Conservation (phyloP, 2,329 filamentous ascomycete genomes). For the Penicillium olsonii region DNA sequence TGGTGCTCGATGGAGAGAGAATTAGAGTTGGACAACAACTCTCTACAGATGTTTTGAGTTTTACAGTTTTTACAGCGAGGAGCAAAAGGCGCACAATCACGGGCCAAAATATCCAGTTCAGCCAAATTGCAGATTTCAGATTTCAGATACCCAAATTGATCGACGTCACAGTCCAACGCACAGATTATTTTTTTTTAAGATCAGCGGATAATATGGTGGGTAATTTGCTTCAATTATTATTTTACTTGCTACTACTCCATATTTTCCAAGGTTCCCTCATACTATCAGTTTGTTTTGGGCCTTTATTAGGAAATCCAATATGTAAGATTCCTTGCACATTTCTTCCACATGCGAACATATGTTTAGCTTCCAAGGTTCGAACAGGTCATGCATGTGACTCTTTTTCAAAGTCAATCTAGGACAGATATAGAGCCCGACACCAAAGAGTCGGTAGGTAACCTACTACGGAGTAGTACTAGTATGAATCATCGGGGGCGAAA, state of each 20-base stretch:
- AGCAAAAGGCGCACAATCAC: conserved; percentile 7
- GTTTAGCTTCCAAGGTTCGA: too few species aligned
- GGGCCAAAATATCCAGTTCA: background rate
- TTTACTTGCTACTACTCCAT: too few species aligned
- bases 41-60: background rate
- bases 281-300: too few species aligned
- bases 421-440: conserved; percentile 6
- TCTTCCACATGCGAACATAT: too few species aligned
- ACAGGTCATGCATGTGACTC: background rate
- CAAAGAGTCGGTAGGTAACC: background rate
- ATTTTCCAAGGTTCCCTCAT: too few species aligned
- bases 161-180: conserved; percentile 8
- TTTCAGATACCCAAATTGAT: conserved; percentile 15
- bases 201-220: background rate
- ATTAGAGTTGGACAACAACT: conserved; percentile 28
- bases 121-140: background rate
- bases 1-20: conserved; percentile 51
- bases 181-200: conserved; percentile 2
- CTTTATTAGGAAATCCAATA: too few species aligned
- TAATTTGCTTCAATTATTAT: background rate
- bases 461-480: too few species aligned
- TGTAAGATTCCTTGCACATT: too few species aligned
- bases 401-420: background rate
- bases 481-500: conserved; percentile 2
- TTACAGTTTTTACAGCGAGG: conserved; percentile 8